Evolutionary conservation across 768 basidiomycete species (phyloP), one percentile per base, ranked within the genome.

Genomic region (Dentipellis sp.): DNA sequence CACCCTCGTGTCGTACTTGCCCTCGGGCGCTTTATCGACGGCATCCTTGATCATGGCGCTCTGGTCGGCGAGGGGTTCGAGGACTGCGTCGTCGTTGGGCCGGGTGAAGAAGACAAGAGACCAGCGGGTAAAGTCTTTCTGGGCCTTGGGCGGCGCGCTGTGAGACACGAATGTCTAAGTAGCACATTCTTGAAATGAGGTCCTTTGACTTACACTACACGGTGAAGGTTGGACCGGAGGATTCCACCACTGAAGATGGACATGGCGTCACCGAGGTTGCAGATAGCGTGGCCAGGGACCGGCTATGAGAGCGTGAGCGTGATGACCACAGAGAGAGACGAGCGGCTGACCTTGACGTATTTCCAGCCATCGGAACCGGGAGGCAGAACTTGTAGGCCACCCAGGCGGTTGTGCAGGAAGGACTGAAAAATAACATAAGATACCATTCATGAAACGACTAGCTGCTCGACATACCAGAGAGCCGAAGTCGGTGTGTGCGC

Each of bases 71-170:
- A 85, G 68, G 2, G 84, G 76, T 8, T 73, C 75, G 8, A 86
- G 76, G 1, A 74, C 56, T 38, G 76, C 69, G 1, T 73, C 72
- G 63, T 84, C 76, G 7, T 77, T 79, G 0, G 84, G 84, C 19
- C 86, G 74, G 0, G 77, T 81, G 69, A 88, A 86, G 68, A 78
- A 88, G 0, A 84, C 84, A 10, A 86, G 68, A 4, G 85, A 88
- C 78, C 81, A 86, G 9, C 86, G 75, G 36, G 78, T 78, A 34
- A 73, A 66, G 7, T 71, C 65, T 1, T 69, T 69, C 66, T 89
- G 86, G 3, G 67, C 59, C 7, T 81, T 79, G 0, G 86, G 85
- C 0, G 86, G 81, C 11, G 83, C 76, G 0, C 62, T 66, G 45
- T 35, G 39, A 37, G 2, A 16, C 10, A n/a, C 10, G 2, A 7